phyloP scores from a whole-genome alignment of 2,329 filamentous ascomycete genomes.

The Fusarium pseudonygamai region DNA sequence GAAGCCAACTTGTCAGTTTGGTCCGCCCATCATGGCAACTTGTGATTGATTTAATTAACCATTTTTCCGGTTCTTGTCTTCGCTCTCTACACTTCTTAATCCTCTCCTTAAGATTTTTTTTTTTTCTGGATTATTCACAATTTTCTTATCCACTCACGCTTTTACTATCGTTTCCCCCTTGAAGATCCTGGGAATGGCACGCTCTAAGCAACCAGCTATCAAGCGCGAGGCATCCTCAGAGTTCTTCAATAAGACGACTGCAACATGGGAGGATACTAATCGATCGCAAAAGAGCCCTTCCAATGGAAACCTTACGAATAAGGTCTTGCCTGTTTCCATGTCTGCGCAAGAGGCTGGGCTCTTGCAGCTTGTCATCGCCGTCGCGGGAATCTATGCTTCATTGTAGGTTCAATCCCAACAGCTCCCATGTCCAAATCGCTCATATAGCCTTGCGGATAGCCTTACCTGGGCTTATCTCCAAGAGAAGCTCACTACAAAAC shows the following conservation, averaged over 20 bases:
- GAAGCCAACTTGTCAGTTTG: conserved; percentile 44
- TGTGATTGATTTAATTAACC: conserved; percentile 22
- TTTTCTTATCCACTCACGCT: not conserved
- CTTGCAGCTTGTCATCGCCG: conserved; percentile 82
- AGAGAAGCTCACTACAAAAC: conserved; percentile 95
- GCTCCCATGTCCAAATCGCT: not conserved
- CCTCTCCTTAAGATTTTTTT: conserved; percentile 4
- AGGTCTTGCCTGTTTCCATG: conserved; percentile 41
- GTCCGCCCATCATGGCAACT: conserved; percentile 42
- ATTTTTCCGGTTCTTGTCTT: conserved; percentile 18
- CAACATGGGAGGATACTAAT: conserved; percentile 48
- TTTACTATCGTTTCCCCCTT: not conserved
- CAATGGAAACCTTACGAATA: conserved; percentile 41
- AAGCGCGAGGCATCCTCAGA: conserved; percentile 74
- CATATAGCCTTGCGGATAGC: conserved; percentile 54
- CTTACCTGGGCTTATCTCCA: conserved; percentile 96
- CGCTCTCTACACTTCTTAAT: conserved; percentile 14
- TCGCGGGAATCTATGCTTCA: conserved; percentile 95
- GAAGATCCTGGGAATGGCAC: conserved; percentile 64
- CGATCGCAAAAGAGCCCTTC: conserved; percentile 39
- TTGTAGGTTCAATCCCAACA: conserved; percentile 70
- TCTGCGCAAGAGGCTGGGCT: conserved; percentile 66
- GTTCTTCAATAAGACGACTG: conserved; percentile 63
- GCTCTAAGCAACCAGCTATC: conserved; percentile 74
- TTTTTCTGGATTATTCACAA: not conserved